These are phyloP conservation scores for Salvia rosmarinus DNA, from an alignment of 257 asterid genomes.

Conservation along the genomic window DNA sequence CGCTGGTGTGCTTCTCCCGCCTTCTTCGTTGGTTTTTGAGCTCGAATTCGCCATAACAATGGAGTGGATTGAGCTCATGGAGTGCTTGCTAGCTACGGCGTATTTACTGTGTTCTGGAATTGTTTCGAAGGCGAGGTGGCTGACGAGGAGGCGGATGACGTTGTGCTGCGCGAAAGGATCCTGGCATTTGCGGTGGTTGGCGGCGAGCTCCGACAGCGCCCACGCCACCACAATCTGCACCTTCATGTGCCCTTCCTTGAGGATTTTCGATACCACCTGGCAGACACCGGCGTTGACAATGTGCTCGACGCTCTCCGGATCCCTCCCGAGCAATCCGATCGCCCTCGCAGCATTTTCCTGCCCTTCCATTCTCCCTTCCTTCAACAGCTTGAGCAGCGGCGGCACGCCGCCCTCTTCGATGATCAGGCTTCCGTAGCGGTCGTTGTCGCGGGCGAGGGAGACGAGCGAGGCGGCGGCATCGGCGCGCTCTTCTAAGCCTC, in stretches of 20 bases:
- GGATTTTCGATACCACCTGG: slow-evolving; percentile 75
- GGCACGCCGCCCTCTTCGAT: slow-evolving; percentile 85
- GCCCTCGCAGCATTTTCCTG: slow-evolving; percentile 79
- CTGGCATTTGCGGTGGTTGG: slow-evolving; percentile 73
- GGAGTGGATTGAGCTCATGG: slow-evolving; percentile 54
- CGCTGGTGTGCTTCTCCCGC: neutral
- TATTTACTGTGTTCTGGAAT: slow-evolving; percentile 82
- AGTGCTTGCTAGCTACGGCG: slow-evolving; percentile 49
- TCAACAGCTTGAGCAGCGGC: slow-evolving; percentile 66
- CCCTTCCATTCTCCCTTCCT: slow-evolving; percentile 74
- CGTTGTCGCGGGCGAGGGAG: slow-evolving; percentile 73
- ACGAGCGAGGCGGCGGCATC: slow-evolving; percentile 71
- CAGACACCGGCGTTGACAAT: slow-evolving; percentile 76
- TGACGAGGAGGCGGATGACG: slow-evolving; percentile 65
- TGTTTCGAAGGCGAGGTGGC: slow-evolving; percentile 80
- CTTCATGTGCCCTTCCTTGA: slow-evolving; percentile 81
- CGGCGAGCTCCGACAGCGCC: slow-evolving; percentile 78
- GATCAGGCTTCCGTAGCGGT: slow-evolving; percentile 66
- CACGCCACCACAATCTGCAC: slow-evolving; percentile 81
- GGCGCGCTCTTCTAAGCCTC: slow-evolving; percentile 57
- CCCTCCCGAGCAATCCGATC: slow-evolving; percentile 70
- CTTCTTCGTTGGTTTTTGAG: neutral
- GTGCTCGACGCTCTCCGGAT: slow-evolving; percentile 75
- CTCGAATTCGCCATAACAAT: slow-evolving; percentile 58
- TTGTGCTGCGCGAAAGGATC: slow-evolving; percentile 79